Conservation (phyloP, 192 early-diverging fungal genomes). For the Rhizoclosmatium globosum region DNA sequence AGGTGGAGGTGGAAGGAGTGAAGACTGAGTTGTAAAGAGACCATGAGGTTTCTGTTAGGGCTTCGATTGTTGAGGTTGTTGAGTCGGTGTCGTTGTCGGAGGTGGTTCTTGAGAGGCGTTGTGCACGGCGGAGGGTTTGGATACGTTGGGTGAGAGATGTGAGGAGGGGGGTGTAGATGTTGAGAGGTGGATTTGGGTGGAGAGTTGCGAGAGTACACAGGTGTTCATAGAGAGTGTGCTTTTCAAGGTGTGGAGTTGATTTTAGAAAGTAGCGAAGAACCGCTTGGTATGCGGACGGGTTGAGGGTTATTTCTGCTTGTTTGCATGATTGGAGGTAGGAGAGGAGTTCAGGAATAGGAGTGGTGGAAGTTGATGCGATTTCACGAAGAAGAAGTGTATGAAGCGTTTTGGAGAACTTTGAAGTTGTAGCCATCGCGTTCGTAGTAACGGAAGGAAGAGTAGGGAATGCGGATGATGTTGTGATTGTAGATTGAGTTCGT, state of each 20-base stretch:
- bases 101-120: background rate
- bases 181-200: background rate
- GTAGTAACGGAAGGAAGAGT: background rate
- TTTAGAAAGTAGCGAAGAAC: background rate
- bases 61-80: background rate
- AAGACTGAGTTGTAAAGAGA: too few relatives aligned
- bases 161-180: background rate
- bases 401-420: background rate
- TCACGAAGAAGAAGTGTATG: constrained; percentile 5
- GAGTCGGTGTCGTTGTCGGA: background rate
- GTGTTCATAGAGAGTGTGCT: background rate
- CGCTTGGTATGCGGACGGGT: background rate
- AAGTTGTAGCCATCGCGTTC: background rate
- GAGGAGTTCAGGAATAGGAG: background rate
- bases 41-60: background rate
- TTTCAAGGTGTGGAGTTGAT: background rate
- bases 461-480: background rate
- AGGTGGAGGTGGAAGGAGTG: background rate
- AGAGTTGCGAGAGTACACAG: background rate
- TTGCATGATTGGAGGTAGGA: background rate
- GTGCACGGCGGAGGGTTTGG: background rate
- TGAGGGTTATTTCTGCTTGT: background rate
- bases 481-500: background rate
- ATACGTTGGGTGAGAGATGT: background rate
- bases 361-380: background rate